These are phyloP conservation scores for Dendrobium nobile DNA, from an alignment of 106 monocot genomes.

Conservation along the genomic window DNA sequence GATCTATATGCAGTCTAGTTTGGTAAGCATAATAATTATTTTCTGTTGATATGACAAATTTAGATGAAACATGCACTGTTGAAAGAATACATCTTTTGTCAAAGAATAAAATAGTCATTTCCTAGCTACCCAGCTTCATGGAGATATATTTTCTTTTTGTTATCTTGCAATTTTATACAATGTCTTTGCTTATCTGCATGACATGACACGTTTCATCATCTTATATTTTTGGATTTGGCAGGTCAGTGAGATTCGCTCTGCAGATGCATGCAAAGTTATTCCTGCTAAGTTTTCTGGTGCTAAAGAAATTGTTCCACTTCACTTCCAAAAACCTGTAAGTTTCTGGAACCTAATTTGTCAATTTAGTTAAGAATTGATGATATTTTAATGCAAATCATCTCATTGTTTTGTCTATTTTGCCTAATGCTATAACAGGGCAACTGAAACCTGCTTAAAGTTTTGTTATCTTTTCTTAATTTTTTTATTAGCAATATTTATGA, in stretches of 20 bases:
- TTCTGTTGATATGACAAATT: background rate
- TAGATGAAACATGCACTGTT: background rate
- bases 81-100: background rate
- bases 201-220: background rate
- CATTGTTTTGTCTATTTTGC: background rate
- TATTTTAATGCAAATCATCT: background rate
- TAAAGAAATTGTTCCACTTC: conserved; percentile 78
- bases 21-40: background rate
- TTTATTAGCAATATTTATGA: background rate
- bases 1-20: background rate
- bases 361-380: background rate
- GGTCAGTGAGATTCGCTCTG: conserved; percentile 54
- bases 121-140: background rate
- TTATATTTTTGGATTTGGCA: conserved; percentile 17
- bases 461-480: background rate
- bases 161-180: background rate
- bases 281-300: conserved; percentile 93
- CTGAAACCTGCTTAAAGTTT: background rate
- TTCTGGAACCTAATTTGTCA: background rate
- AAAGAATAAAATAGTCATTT: background rate
- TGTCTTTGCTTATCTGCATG: background rate
- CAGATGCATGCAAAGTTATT: conserved; percentile 74
- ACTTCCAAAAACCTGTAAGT: conserved; percentile 47
- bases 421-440: background rate
- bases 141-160: background rate